Evolutionary conservation across 768 basidiomycete species (phyloP), one percentile per base, ranked within the genome.

Genomic region (Mycena leptocephala): DNA sequence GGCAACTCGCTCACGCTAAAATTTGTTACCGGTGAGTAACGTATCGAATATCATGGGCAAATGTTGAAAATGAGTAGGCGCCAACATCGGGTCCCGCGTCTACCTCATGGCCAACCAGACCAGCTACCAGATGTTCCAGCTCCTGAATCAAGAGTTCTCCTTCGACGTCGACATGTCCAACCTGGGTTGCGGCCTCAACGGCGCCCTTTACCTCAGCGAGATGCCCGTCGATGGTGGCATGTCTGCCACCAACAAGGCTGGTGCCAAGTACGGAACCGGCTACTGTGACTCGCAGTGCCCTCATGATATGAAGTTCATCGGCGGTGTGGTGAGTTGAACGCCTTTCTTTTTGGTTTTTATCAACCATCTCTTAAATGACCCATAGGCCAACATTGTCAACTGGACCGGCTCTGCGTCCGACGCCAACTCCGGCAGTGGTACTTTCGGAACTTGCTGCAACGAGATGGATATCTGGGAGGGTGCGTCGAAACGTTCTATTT

Each of bases 91-190:
- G 20, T 86, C 86, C 35, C 86, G 87, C 64, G 83, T 87, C 75
- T 92, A 92, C 86, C 87, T 92, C 81, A 84, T 92, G 86, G 84
- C 82, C 71, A 84, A 82, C 82, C 86, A 87, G 67, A 82, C 84
- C 77, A 77, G 81, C 48, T 92, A 92, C 86, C 79, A 86, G 78
- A 80, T 84, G 78, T 86, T 87, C 84, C 83, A 86, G 78, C 82
- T 91, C 75, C 81, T 87, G 72, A 91, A 91, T 87, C 86, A 90
- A 80, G 91, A 92, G 83, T 91, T 92, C 85, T 87, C 89, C 71
- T 92, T 92, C 85, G 90, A 91, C 83, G 90, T 92, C 80, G 90
- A 92, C 81, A 86, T 92, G 76, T 90, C 90, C 76, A 85, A 90
- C 80, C 87, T 92, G 64, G 88, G 87, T 33, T 91, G 91, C 79